Evolutionary conservation across 495 filamentous ascomycete genomes (phyloP), one percentile per base, ranked within the genome.

Genomic region (Aspergillus avenaceus): DNA sequence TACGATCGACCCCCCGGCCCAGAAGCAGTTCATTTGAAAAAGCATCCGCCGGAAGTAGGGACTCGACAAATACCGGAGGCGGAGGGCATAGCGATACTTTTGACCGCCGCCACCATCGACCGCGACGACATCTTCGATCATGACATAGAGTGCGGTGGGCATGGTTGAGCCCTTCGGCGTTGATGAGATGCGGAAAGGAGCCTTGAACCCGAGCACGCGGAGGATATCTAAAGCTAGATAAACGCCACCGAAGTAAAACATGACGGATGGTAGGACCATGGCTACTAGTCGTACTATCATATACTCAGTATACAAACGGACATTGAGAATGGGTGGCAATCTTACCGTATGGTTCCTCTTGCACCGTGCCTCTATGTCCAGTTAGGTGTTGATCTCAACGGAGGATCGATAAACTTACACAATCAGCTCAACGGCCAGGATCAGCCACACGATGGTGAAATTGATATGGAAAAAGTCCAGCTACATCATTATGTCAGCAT

Each of bases 121-220:
- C 0, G 84, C 86, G 1, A 88, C 76, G 11, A 92, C 80, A 54
- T 95, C 89, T 62, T 95, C 89, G 36, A 93, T 83, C 18, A 91
- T 70, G 5, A 82, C 84, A 56, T 89, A 86, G 24, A 91, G 72
- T 19, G 85, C 76, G 8, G 88, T 88, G 8, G 81, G 83, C 55
- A 87, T 78, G 22, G 73, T 75, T 18, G 77, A 79, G n/a, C 87
- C 87, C 55, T 83, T 82, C 1, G 81, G 80, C 0, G 82, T 77
- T 1, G 86, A 90, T 21, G 84, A 88, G 34, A 91, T 85, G 40
- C 83, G 81, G 60, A 83, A 85, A 1, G 86, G 86, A 0, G 86
- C 81, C 47, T 67, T 70, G 47, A 61, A 64, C 8, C 69, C 66
- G 45, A 65, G 56, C 49, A 66, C 64, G 42, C 67, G 68, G 21